Conservation (phyloP, 2,329 filamentous ascomycete genomes). For the Aspergillus fumigatus region DNA sequence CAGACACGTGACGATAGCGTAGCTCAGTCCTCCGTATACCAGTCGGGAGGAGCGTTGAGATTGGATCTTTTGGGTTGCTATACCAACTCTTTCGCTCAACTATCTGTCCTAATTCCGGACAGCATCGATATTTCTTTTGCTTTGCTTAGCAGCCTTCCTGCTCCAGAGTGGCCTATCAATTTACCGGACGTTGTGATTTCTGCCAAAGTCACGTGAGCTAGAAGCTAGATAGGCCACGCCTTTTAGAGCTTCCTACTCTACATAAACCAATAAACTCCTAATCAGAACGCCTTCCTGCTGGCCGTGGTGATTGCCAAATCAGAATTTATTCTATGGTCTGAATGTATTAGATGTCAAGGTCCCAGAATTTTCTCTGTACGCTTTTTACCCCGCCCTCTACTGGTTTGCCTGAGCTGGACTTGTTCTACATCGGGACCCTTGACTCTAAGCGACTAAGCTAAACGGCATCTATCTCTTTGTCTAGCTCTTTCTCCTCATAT, state of each 20-base stretch:
- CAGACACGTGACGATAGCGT: not conserved
- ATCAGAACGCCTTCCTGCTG: constrained; percentile 8
- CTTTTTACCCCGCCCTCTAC: not conserved
- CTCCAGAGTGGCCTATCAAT: not conserved
- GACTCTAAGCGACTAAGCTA: not conserved
- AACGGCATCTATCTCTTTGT: not conserved
- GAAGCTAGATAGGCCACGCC: constrained; percentile 16
- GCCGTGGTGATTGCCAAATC: constrained; percentile 6
- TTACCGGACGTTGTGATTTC: too few relatives aligned
- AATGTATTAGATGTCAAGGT: constrained; percentile 3
- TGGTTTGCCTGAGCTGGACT: not conserved
- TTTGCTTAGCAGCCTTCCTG: not conserved
- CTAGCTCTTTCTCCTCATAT: not conserved
- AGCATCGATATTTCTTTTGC: not conserved
- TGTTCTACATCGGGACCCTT: not conserved
- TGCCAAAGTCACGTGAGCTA: constrained; percentile 16
- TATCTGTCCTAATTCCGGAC: too few relatives aligned
- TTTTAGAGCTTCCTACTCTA: constrained; percentile 19
- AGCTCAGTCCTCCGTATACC: not conserved
- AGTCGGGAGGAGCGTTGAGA: too few relatives aligned
- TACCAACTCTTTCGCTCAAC: too few relatives aligned
- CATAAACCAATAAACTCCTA: constrained; percentile 17
- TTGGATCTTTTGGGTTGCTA: too few relatives aligned
- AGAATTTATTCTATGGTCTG: not conserved
- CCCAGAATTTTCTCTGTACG: constrained; percentile 8